Conservation (phyloP, 2,329 filamentous ascomycete species). For the Chrysosporium queenslandicum region DNA sequence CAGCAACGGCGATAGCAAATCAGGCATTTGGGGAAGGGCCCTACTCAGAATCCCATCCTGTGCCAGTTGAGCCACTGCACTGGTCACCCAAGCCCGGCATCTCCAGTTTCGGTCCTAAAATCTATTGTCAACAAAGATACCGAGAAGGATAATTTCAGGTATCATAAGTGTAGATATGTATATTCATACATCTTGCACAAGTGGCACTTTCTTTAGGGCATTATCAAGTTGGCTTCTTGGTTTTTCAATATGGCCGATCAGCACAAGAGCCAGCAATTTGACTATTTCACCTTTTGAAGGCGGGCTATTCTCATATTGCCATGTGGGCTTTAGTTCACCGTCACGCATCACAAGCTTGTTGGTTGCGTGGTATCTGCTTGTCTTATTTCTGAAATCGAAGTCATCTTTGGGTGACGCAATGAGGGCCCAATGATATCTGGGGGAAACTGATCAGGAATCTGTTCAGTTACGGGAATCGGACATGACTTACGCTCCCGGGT, state of each 20-base stretch:
- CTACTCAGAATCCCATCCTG: constrained; percentile 5
- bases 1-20: neutral
- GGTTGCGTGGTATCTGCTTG: constrained; percentile 7
- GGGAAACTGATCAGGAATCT: neutral
- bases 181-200: constrained; percentile 7
- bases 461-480: no score
- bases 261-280: neutral
- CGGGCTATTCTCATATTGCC: constrained; percentile 1
- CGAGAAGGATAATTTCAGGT: no score
- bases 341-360: constrained; percentile 1
- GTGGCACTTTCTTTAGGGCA: neutral
- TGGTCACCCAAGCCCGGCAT: constrained; percentile 5
- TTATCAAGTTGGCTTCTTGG: neutral
- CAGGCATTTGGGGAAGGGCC: neutral
- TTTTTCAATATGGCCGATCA: neutral
- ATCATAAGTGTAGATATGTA: no score
- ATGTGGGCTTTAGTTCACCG: neutral
- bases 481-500: neutral
- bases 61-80: constrained; percentile 6
- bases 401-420: constrained; percentile 4
- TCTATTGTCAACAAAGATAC: no score
- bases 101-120: constrained; percentile 6
- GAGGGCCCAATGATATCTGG: constrained; percentile 9
- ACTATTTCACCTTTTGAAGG: neutral
- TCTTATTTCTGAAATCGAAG: neutral